Conservation (phyloP, 495 filamentous ascomycete genomes). For the Daldinia decipiens region DNA sequence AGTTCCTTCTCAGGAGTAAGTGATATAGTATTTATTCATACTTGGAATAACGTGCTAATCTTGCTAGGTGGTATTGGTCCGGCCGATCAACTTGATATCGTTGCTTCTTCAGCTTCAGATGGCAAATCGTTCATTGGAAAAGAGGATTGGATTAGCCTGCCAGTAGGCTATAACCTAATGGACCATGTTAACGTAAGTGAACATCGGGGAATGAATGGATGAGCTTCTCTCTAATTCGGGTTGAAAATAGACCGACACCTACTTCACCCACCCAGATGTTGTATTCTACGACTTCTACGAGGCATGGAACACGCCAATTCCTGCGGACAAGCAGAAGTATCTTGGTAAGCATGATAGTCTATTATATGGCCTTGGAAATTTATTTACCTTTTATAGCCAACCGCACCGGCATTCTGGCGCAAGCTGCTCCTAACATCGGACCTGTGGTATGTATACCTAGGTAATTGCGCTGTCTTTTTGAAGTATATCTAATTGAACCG, state of each 20-base stretch:
- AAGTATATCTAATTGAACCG: conserved; percentile 23
- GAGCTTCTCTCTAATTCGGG: neutral
- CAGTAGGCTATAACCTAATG: conserved; percentile 77
- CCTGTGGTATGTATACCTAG: conserved; percentile 58
- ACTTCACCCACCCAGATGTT: conserved; percentile 70
- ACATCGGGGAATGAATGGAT: neutral
- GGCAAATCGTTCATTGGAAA: conserved; percentile 64
- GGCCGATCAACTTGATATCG: conserved; percentile 66
- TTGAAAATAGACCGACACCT: conserved; percentile 65
- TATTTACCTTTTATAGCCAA: conserved; percentile 50
- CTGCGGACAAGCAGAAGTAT: conserved; percentile 51
- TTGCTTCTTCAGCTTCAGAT: conserved; percentile 61
- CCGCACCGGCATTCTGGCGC: conserved; percentile 71
- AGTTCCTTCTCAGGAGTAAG: conserved; percentile 66
- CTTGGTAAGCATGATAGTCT: conserved; percentile 44
- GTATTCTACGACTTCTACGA: conserved; percentile 73
- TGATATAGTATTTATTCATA: neutral
- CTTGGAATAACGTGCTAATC: conserved; percentile 40
- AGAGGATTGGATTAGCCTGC: conserved; percentile 73
- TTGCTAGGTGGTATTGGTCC: conserved; percentile 69
- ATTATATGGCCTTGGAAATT: conserved; percentile 20
- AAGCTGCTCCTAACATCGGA: conserved; percentile 75
- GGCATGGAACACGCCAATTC: conserved; percentile 62
- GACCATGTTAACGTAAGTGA: conserved; percentile 71
- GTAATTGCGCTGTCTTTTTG: neutral